phyloP scores from a whole-genome alignment of 768 basidiomycete genomes.

The Gloeostereum incarnatum region DNA sequence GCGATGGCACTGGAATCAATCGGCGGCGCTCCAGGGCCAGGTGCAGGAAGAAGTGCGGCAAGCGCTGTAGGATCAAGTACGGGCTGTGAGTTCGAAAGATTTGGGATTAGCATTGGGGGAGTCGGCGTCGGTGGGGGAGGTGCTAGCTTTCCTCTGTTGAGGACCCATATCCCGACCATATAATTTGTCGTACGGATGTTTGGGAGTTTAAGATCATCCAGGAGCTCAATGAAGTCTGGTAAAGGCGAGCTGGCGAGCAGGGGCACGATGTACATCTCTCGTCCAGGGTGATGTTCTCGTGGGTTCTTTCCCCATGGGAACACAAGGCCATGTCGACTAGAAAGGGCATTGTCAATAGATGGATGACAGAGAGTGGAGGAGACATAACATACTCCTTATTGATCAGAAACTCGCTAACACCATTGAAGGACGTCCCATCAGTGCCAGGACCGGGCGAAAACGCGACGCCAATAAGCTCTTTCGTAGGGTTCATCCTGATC shows the following conservation, averaged over 20 bases:
- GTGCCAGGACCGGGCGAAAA: slow-evolving; percentile 45
- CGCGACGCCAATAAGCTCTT: slow-evolving; percentile 73
- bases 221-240: slow-evolving; percentile 79
- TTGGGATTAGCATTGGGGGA: slow-evolving; percentile 12
- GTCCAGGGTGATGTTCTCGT: slow-evolving; percentile 67
- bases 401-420: slow-evolving; percentile 57
- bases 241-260: slow-evolving; percentile 53
- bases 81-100: slow-evolving; percentile 6
- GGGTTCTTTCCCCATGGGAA: slow-evolving; percentile 80
- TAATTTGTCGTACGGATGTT: slow-evolving; percentile 52
- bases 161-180: slow-evolving; percentile 78
- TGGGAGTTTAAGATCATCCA: slow-evolving; percentile 69
- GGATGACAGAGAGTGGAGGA: slow-evolving; percentile 1
- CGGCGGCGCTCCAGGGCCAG: slow-evolving; percentile 18
- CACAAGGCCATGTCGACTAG: slow-evolving; percentile 76
- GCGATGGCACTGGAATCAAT: slow-evolving; percentile 46
- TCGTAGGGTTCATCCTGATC: slow-evolving; percentile 64
- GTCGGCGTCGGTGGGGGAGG: slow-evolving; percentile 24
- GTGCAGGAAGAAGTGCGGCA: slow-evolving; percentile 10
- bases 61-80: slow-evolving; percentile 9
- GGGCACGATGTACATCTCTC: slow-evolving; percentile 83
- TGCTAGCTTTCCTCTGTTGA: slow-evolving; percentile 72
- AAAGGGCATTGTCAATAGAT: slow-evolving; percentile 9
- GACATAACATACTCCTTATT: slow-evolving; percentile 55
- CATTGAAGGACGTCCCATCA: slow-evolving; percentile 43